A percentile compares a stretch with the other conserved stretches of the same genome.
phyloP scores from a whole-genome alignment of 164 flowering plant species.

The Berberis thunbergii region DNA sequence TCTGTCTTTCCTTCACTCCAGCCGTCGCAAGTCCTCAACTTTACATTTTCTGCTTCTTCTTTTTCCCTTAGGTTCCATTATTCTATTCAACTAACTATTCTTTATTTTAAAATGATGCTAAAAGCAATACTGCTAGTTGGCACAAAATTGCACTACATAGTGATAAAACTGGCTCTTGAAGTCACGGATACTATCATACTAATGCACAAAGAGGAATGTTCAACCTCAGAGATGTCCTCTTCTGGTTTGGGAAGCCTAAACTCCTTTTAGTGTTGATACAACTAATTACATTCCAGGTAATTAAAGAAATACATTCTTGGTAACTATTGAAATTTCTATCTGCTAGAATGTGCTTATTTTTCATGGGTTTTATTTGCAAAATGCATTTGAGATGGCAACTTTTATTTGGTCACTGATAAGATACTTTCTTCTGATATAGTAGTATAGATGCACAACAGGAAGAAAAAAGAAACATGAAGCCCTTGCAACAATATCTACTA shows the following conservation, averaged over 20 bases:
- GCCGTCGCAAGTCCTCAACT: slow-evolving; percentile 44
- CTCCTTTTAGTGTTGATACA: slow-evolving; percentile 61
- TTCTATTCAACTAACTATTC: slow-evolving; percentile 5
- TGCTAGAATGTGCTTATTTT: slow-evolving; percentile 1
- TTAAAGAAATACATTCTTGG: background rate
- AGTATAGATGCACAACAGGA: background rate
- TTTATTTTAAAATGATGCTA: slow-evolving; percentile 1
- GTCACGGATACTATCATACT: slow-evolving; percentile 36
- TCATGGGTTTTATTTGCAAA: slow-evolving; percentile 38
- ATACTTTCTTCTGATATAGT: background rate
- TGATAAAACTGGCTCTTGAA: slow-evolving; percentile 74
- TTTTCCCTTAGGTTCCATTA: background rate
- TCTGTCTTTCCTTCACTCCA: slow-evolving; percentile 83
- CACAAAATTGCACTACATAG: slow-evolving; percentile 74
- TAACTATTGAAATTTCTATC: slow-evolving; percentile 1
- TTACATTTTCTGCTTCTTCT: slow-evolving; percentile 2
- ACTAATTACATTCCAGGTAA: slow-evolving; percentile 71
- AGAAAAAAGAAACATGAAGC: too few relatives aligned
- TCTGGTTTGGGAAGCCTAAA: slow-evolving; percentile 84
- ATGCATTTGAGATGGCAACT: slow-evolving; percentile 88
- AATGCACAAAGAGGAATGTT: slow-evolving; percentile 25
- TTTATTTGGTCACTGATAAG: slow-evolving; percentile 88
- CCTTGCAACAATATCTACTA: too few relatives aligned
- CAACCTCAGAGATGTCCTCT: slow-evolving; percentile 77
- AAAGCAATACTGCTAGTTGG: slow-evolving; percentile 72